Evolutionary conservation across 179 eudicot species (phyloP).

Genomic region (Heliamphora pulchella): DNA sequence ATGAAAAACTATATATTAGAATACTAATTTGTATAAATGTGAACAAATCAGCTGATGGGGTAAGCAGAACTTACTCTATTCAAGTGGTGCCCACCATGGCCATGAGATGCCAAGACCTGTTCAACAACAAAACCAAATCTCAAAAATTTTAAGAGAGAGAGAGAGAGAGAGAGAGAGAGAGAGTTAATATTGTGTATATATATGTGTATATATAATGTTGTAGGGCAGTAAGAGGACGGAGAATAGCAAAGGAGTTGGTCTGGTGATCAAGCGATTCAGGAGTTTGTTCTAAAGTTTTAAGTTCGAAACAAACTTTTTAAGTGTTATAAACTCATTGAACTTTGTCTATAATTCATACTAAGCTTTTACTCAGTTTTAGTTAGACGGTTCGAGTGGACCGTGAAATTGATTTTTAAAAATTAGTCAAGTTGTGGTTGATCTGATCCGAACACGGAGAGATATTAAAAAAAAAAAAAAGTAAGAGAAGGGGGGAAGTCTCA

Average conservation of each 20-base stretch:
- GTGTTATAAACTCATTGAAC: too few species aligned
- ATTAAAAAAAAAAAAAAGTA: neutral
- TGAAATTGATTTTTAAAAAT: too few species aligned
- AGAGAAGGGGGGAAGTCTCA: neutral
- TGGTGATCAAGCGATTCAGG: too few species aligned
- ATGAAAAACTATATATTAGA: neutral
- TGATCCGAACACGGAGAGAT: too few species aligned
- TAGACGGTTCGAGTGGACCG: too few species aligned
- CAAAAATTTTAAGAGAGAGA: neutral
- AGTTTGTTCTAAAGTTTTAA: too few species aligned
- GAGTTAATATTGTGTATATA: neutral
- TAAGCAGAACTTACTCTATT: constrained; percentile 17
- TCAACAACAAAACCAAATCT: neutral
- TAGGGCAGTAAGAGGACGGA: too few species aligned
- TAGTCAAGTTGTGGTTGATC: too few species aligned
- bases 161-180: neutral
- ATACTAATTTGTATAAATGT: neutral
- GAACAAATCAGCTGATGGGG: neutral
- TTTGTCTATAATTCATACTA: too few species aligned
- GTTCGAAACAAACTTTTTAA: too few species aligned
- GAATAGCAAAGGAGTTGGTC: too few species aligned
- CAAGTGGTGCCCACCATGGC: constrained; percentile 21
- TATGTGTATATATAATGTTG: neutral
- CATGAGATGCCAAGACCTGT: constrained; percentile 25
- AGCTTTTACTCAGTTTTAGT: too few species aligned